Conservation (phyloP, 371 early-diverging fungal genomes). For the Lichtheimia ramosa region DNA sequence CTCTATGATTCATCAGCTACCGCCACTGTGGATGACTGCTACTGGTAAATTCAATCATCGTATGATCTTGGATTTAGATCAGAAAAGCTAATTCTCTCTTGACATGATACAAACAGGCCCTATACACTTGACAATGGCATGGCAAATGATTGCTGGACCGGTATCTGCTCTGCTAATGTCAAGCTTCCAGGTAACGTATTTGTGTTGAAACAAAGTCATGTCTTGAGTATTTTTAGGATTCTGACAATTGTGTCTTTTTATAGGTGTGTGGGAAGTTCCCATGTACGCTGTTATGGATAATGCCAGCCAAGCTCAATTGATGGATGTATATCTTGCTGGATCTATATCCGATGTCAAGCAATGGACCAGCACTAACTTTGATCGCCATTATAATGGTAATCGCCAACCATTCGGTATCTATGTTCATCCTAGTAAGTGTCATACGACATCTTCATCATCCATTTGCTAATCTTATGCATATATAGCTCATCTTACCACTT, state of each 20-base stretch:
- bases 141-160: conserved; percentile 71
- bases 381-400: conserved; percentile 63
- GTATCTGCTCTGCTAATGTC: conserved; percentile 53
- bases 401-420: conserved; percentile 74
- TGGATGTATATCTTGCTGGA: conserved; percentile 73
- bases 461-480: not conserved
- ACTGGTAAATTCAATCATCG: conserved; percentile 44
- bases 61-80: not conserved
- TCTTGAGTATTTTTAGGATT: not conserved
- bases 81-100: not conserved
- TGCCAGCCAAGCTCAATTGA: conserved; percentile 50
- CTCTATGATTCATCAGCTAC: conserved; percentile 67
- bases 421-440: conserved; percentile 50
- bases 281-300: conserved; percentile 58
- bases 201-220: no score
- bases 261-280: conserved; percentile 71
- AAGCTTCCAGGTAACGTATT: conserved; percentile 47
- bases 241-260: not conserved
- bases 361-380: conserved; percentile 63
- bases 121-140: conserved; percentile 76
- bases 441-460: not conserved
- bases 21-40: conserved; percentile 50
- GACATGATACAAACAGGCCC: conserved; percentile 37
- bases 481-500: conserved; percentile 34
- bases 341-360: conserved; percentile 42